Evolutionary conservation across 805 yeast species (phyloP).

Genomic region (Komagataella populi): DNA sequence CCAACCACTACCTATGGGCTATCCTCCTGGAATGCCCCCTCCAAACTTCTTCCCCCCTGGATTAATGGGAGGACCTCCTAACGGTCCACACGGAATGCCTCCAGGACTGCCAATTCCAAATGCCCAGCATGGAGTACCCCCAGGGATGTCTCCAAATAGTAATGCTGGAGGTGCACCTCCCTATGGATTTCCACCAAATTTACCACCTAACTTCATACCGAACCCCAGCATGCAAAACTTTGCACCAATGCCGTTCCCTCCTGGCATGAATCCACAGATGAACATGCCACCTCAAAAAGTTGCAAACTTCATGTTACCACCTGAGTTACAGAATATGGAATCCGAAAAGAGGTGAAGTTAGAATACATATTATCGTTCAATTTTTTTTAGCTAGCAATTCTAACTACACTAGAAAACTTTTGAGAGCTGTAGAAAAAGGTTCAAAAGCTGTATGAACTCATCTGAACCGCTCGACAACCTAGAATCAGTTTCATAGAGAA

Average conservation of each 20-base stretch:
- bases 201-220: not conserved
- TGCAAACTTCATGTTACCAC: not conserved
- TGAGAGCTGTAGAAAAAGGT: conserved; percentile 43
- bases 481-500: conserved; percentile 64
- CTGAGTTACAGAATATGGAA: not conserved
- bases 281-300: not conserved
- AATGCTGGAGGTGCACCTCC: not conserved
- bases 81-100: conserved; percentile 3
- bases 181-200: not conserved
- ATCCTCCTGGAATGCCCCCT: not conserved
- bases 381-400: not conserved
- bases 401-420: conserved; percentile 13
- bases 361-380: not conserved
- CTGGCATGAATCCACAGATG: not conserved
- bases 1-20: conserved; percentile 1
- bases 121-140: not conserved
- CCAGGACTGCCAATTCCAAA: not conserved
- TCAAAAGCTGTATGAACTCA: conserved; percentile 72
- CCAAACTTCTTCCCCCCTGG: conserved; percentile 1
- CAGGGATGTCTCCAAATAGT: not conserved
- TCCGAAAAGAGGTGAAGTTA: not conserved
- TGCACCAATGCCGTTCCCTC: not conserved
- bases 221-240: not conserved
- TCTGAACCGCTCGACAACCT: conserved; percentile 76
- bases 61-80: not conserved